Base-by-base conservation (phyloP, 495 filamentous ascomycete genomes). In the Chaetomium cochliodes region DNA sequence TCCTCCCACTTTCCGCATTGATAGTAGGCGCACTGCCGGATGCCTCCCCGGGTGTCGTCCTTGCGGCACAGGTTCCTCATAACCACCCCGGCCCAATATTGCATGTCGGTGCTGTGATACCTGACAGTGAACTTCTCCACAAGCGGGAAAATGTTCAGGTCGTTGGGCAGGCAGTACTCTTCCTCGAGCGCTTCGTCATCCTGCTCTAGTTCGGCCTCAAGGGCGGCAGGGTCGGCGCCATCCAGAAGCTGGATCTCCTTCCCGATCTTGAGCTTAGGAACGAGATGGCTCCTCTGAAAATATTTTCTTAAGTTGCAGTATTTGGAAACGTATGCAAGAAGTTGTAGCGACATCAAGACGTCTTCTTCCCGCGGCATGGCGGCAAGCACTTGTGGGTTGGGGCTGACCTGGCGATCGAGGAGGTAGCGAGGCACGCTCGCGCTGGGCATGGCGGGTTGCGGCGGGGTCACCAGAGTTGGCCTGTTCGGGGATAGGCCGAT, bases 61-160 rank as follows among this genome's bases (percentile, higher is more conserved):
- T 98, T 98, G 63, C 94, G 90, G 82, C 94, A 98, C 42, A 98
- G 87, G 73, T 98, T 98, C 60, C 94, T 84, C 94, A 98, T 98
- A 60, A 98, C 94, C 23, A 98, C 93, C 58, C 92, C 93, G 11
- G 94, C 94, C 94, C 94, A 98, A 79, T 97, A 97, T 73, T 97
- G 92, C 94, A 98, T 98, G 74, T 98, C 93, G 59, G 88, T 89
- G 56, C 90, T 91, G 75, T 97, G 92, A 72, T 96, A 91, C 62
- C 93, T 86, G 47, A 97, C 92, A 15, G 94, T 98, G 75, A 97
- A 98, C 76, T 97, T 97, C 78, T 98, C 94, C 51, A 98, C 93
- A 60, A 98, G 81, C 28, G 94, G 94, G 79, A 98, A 98, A 72
- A 98, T 96, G 77, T 97, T 98, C 76, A 92, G 90, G 76, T 97